Evolutionary conservation across 805 yeast species (phyloP), one percentile per base, ranked within the genome.

Genomic region (Kodamaea fukazawae): DNA sequence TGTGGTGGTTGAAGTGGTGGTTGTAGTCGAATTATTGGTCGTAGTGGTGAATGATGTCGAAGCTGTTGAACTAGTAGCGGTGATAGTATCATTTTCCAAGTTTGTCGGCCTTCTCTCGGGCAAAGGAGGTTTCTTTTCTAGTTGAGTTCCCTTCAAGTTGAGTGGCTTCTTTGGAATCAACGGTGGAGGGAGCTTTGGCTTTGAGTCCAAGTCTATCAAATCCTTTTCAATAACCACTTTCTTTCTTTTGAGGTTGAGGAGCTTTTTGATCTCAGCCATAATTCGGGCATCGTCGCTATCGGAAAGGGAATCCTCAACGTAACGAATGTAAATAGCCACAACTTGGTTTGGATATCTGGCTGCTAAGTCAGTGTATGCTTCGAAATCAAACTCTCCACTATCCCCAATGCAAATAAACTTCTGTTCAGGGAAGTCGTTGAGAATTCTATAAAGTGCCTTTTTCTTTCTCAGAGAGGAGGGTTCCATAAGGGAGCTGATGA

Each of bases 371-470:
- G 79, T 72, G 57, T 93, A 93, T 0, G 97, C 95, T 54, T 95
- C 99, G 31, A 91, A 66, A 64, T 93, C 99, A 48, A 83, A 83
- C 56, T 93, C 99, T 1, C 98, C 98, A 2, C 96, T 83, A 58
- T 93, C 99, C 23, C 99, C 99, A 11, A 93, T 75, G 36, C 96
- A 66, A 16, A 93, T 73, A 57, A 93, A 91, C 52, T 76, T 81
- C 47, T 90, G 80, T 1, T 76, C 45, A 0, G 95, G 88, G 55
- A 87, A 91, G 54, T 90, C 96, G 2, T 63, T 58, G 16, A 88
- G 47, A 6, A 93, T 74, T 41, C 76, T 74, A 29, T 71, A 65
- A 38, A 95, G 69, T 1, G 87, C 74, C 9, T 74, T 73, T 44
- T 78, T 74, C 60, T 93, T 93, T 32, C 95, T 75, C 36, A 87